Base-by-base conservation (phyloP, 2,329 filamentous ascomycete species). In the Mycosphaerella sp. region DNA sequence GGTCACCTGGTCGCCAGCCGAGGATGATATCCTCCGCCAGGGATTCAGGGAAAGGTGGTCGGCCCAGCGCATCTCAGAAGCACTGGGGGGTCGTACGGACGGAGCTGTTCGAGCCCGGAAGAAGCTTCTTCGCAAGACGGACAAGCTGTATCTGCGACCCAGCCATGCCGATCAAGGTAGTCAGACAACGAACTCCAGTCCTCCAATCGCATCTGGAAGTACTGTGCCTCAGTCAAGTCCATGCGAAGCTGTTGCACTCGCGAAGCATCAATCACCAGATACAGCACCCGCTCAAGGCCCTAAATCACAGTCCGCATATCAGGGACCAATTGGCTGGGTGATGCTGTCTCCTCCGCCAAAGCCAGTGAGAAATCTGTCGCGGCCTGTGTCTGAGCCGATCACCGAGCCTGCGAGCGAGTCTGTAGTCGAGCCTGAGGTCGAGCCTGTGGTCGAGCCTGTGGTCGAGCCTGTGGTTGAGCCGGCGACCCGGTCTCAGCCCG, bases 11-110 rank as follows among this genome's bases (percentile, higher is more conserved):
- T 34, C 39, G 10, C 28, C 25, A 6, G 43, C 36, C 4, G 46
- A 56, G 35, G 54, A 53, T 17, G 30, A 42, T 14, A 41, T 48
- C 2, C 37, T 56, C 16, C 16, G 44, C 12, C 18, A 56, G 13
- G 54, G 54, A 12, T 21, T 56, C 30, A 37, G 40, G 5, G 21
- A 16, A 21, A 36, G 40, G 8, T 53, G 50, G 50, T 18, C 6
- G 5, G 36, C 28, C 4, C 27, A 10, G 8, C 17, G 35, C 36
- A 54, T 50, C 25, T 28, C 47, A 2, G 14, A 34, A 18, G 30
- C 37, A 34, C 52, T 50, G 21, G 27, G 18, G 13, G 12, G 21
- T 1, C 52, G 52, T n/a, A 41, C 46, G 5, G 41, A 17, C 4
- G 14, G 25, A 5, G 52, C 52, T 3, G 46, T 54, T 2, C 35